Conservation (phyloP, 805 yeast genomes). For the Candida peoriensis region DNA sequence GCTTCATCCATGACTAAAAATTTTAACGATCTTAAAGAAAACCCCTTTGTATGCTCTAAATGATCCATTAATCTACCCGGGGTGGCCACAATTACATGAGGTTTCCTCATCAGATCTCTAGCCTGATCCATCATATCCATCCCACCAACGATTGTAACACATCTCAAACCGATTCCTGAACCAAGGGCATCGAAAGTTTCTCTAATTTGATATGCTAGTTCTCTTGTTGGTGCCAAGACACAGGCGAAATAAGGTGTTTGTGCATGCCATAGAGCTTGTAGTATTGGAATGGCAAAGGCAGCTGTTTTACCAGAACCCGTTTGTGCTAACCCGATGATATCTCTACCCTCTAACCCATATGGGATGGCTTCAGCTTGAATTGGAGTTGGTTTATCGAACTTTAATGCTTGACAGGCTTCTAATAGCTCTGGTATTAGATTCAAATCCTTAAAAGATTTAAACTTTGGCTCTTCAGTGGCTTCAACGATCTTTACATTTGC, state of each 20-base stretch:
- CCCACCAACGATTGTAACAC: constrained; percentile 91
- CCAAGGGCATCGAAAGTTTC: constrained; percentile 96
- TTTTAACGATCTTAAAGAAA: constrained; percentile 69
- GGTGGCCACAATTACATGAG: constrained; percentile 92
- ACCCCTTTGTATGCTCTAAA: constrained; percentile 87
- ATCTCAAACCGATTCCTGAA: constrained; percentile 83
- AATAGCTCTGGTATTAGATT: constrained; percentile 72
- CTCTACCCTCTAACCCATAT: constrained; percentile 83
- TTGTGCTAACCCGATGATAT: constrained; percentile 93
- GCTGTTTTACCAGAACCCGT: constrained; percentile 99
- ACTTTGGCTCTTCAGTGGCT: constrained; percentile 17
- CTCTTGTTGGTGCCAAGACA: constrained; percentile 83
- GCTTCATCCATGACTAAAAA: constrained; percentile 96
- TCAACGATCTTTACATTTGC: constrained; percentile 12
- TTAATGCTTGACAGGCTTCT: constrained; percentile 72
- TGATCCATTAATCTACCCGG: constrained; percentile 95
- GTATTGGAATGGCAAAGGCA: constrained; percentile 93
- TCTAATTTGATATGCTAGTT: constrained; percentile 80
- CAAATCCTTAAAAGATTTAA: constrained; percentile 46
- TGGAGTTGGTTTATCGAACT: constrained; percentile 83
- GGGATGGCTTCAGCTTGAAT: constrained; percentile 92
- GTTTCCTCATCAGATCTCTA: constrained; percentile 86
- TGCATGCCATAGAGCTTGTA: constrained; percentile 85
- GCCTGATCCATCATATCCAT: constrained; percentile 99
- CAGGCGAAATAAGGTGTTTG: constrained; percentile 87